Evolutionary conservation across 345 rosid genomes (phyloP).

Genomic region (Citrus maxima): DNA sequence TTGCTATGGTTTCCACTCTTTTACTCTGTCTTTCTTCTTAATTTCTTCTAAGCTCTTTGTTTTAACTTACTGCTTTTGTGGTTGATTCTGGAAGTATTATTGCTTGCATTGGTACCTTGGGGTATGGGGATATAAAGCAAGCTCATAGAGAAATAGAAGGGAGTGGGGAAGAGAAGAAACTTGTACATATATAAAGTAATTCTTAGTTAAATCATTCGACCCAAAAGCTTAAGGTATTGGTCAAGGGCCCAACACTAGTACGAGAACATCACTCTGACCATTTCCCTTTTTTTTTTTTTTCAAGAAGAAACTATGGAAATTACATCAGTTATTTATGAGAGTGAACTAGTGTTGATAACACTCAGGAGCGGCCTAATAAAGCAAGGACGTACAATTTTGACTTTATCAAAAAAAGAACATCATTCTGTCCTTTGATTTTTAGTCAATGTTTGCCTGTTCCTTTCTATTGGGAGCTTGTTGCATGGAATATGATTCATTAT

Average conservation of each 20-base stretch:
- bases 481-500: conserved; percentile 10
- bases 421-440: background rate
- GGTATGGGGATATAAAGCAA: background rate
- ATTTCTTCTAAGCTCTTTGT: background rate
- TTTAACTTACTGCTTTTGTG: background rate
- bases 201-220: background rate
- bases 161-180: background rate
- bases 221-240: background rate
- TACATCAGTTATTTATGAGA: background rate
- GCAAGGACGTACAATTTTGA: background rate
- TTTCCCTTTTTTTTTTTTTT: background rate
- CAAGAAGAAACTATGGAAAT: background rate
- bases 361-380: background rate
- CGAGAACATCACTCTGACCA: background rate
- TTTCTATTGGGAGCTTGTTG: background rate
- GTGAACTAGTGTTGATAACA: background rate
- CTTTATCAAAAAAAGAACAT: background rate
- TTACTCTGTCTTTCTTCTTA: background rate
- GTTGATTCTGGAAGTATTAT: background rate
- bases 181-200: background rate
- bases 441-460: background rate
- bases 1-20: background rate
- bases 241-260: background rate
- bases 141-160: background rate
- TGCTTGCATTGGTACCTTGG: background rate